Evolutionary conservation across 345 rosid species (phyloP).

Genomic region (Erucastrum elatum): DNA sequence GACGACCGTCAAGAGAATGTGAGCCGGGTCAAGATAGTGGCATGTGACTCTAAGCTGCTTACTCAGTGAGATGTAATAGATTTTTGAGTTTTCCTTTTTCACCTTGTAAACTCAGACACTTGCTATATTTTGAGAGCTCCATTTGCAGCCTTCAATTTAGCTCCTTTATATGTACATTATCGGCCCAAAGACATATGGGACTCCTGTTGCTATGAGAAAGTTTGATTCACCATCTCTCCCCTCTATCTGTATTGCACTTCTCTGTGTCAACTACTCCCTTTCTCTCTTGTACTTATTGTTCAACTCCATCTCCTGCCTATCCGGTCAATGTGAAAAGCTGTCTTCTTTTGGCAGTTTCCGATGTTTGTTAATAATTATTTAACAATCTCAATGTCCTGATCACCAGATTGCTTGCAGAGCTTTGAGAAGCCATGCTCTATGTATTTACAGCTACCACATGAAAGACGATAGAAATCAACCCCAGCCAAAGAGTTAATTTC

Average conservation of each 20-base stretch:
- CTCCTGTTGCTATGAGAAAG: conserved; percentile 33
- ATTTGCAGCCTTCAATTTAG: conserved; percentile 38
- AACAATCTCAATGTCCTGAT: conserved; percentile 34
- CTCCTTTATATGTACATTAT: conserved; percentile 26
- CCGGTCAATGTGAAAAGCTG: conserved; percentile 6
- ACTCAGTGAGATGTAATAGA: conserved; percentile 55
- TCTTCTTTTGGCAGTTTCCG: conserved; percentile 31
- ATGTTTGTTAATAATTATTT: conserved; percentile 63
- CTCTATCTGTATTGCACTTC: conserved; percentile 18
- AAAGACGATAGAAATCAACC: conserved; percentile 69
- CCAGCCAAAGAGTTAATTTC: too few species aligned
- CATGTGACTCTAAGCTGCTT: conserved; percentile 96
- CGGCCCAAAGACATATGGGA: conserved; percentile 20
- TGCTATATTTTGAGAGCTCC: conserved; percentile 30
- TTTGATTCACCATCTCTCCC: background rate
- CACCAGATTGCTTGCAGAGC: conserved; percentile 74
- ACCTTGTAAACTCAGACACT: conserved; percentile 37
- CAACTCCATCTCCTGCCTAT: background rate
- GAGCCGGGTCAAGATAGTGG: conserved; percentile 87
- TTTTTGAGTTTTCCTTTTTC: conserved; percentile 29
- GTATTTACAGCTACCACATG: conserved; percentile 94
- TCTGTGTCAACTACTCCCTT: conserved; percentile 11
- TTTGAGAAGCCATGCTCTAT: conserved; percentile 85
- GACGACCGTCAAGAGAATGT: conserved; percentile 70
- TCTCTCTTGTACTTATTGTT: conserved; percentile 20